Base-by-base conservation (phyloP, 176 grass and related monocot genomes). In the Phoenix dactylifera region DNA sequence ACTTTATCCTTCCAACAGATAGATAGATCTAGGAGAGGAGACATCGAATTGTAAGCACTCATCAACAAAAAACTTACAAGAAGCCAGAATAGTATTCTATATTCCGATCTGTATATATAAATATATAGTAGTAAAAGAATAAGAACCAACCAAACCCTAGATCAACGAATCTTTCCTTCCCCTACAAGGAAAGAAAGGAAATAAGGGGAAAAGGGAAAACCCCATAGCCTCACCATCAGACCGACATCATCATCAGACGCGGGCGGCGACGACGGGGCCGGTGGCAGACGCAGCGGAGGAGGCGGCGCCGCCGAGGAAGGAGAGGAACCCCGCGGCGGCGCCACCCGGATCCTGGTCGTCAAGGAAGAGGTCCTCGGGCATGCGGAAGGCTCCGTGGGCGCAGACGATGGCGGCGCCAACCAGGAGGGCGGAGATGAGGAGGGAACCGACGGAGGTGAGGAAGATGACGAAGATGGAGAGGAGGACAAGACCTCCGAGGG, bases 401-500 rank as follows among this genome's bases (percentile, higher is more conserved):
- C 24, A 15, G 16, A 61, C 58, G 24, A 61, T 7, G 25, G 25
- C 22, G 1, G 24, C 63, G 15, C 63, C 63, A 6, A 50, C 63
- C 10, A 66, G 4, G 63, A 66, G 50, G 16, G 63, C 63, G 5
- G 63, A 66, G 63, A 66, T 16, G 15, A 66, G 26, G 63, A 66
- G 22, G 49, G 63, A 66, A 28, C 63, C 63, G 16, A 66, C 63
- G 23, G 63, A 66, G 3, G 63, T 66, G 49, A 66, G 63, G 63
- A 66, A 66, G 14, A 66, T 24, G 63, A 66, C 63, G 63, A 66
- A 24, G 44, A 66, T n/a, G 15, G 63, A 66, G 63, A 66, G 50
- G 50, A 66, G 63, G 50, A 66, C 63, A 19, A 66, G 63, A 2
- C 20, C 15, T 1, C 63, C 63, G 23, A 66, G 63, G 24, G 63